phyloP scores from a whole-genome alignment of 1,284 basidiomycete species.

The Naganishia sp. region DNA sequence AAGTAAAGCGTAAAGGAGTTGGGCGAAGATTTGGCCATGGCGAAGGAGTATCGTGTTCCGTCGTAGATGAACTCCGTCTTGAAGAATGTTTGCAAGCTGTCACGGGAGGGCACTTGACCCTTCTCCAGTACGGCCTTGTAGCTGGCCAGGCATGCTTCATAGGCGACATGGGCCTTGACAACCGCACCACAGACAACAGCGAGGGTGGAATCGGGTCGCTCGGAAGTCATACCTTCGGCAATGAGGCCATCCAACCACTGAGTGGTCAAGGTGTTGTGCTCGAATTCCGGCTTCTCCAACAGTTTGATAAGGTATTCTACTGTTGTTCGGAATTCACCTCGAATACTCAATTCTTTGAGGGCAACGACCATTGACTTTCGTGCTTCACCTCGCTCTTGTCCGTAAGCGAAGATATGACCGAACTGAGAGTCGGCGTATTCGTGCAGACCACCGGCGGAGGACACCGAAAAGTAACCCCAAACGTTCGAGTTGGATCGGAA shows the following conservation, averaged over 20 bases:
- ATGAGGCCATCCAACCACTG: conserved; percentile 98
- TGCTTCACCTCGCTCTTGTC: conserved; percentile 91
- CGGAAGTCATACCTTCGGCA: conserved; percentile 89
- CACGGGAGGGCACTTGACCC: conserved; percentile 89
- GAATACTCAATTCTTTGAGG: conserved; percentile 95
- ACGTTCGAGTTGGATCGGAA: conserved; percentile 99
- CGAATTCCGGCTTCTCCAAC: conserved; percentile 93
- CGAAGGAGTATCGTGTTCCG: conserved; percentile 92
- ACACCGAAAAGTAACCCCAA: conserved; percentile 99
- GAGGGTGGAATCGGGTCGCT: conserved; percentile 86
- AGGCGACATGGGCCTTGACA: conserved; percentile 87
- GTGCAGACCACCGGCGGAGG: conserved; percentile 91
- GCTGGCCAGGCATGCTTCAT: conserved; percentile 85
- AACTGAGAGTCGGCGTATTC: conserved; percentile 99
- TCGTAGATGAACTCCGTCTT: conserved; percentile 98
- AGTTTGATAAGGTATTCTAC: conserved; percentile 99
- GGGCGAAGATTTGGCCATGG: conserved; percentile 84
- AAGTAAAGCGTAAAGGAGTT: conserved; percentile 92
- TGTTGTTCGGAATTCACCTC: conserved; percentile 97
- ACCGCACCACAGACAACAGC: conserved; percentile 98
- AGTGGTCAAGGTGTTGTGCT: conserved; percentile 96
- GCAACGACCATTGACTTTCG: conserved; percentile 99
- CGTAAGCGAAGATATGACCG: conserved; percentile 99
- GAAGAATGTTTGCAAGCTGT: conserved; percentile 95
- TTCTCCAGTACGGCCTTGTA: conserved; percentile 97